Evolutionary conservation across 257 asterid species (phyloP).

Genomic region (Linderniella brevidens): DNA sequence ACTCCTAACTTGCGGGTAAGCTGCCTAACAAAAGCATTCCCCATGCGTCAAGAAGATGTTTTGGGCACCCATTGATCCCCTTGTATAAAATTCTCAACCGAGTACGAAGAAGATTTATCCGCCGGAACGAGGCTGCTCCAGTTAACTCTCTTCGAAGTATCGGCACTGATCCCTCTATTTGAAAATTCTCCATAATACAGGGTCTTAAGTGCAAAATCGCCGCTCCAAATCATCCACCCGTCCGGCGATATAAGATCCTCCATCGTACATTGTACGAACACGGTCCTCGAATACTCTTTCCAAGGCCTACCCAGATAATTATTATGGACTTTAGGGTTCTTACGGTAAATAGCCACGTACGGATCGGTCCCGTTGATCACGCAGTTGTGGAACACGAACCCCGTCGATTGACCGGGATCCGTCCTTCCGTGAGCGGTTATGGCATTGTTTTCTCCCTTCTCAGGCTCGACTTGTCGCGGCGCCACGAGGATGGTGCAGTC

Average conservation of each 20-base stretch:
- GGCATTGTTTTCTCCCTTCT: slow-evolving; percentile 22
- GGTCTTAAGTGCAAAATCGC: slow-evolving; percentile 21
- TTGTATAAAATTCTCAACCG: slow-evolving; percentile 29
- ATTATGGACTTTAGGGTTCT: slow-evolving; percentile 16
- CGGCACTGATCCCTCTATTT: slow-evolving; percentile 17
- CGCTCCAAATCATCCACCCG: slow-evolving; percentile 32
- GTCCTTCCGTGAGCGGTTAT: slow-evolving; percentile 31
- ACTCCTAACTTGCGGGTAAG: no score
- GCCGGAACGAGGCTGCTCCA: slow-evolving; percentile 30
- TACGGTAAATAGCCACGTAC: slow-evolving; percentile 18
- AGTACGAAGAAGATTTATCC: slow-evolving; percentile 16
- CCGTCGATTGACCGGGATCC: slow-evolving; percentile 23
- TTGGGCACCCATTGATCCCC: slow-evolving; percentile 29
- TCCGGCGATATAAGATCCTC: slow-evolving; percentile 14
- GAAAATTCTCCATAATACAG: slow-evolving; percentile 23
- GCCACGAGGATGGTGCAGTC: slow-evolving; percentile 18
- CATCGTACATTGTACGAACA: slow-evolving; percentile 11
- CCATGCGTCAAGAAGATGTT: no score
- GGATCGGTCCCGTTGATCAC: slow-evolving; percentile 22
- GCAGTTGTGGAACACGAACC: slow-evolving; percentile 21
- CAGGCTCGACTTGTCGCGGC: slow-evolving; percentile 18
- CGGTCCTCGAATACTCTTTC: slow-evolving; percentile 26
- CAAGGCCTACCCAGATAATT: slow-evolving; percentile 32
- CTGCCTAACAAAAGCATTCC: no score
- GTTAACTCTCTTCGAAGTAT: slow-evolving; percentile 10